Evolutionary conservation across 2,329 filamentous ascomycete species (phyloP).

Genomic region (Phoma sp.): DNA sequence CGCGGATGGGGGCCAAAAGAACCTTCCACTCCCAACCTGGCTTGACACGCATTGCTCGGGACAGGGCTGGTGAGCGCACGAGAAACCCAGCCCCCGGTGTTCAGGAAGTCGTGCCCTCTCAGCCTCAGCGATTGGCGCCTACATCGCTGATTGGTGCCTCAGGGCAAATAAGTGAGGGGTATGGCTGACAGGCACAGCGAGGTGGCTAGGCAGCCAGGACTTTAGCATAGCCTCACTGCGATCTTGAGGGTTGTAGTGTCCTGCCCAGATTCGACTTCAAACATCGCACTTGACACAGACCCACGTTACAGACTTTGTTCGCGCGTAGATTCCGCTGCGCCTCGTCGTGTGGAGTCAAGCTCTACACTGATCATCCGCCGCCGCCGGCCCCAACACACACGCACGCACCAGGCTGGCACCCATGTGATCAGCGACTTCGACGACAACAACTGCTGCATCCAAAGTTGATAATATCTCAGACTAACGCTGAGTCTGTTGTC

Average conservation of each 20-base stretch:
- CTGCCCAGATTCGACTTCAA: slow-evolving; percentile 19
- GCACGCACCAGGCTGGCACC: slow-evolving; percentile 34
- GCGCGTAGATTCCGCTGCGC: slow-evolving; percentile 29
- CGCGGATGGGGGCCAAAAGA: slow-evolving; percentile 8
- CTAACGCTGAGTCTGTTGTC: slow-evolving; percentile 25
- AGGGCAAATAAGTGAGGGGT: slow-evolving; percentile 29
- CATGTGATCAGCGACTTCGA: slow-evolving; percentile 26
- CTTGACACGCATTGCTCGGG: not conserved
- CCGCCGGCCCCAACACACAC: slow-evolving; percentile 18
- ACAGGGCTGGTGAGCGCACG: slow-evolving; percentile 27
- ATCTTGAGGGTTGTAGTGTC: not conserved
- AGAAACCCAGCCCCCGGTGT: slow-evolving; percentile 9
- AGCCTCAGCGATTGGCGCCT: slow-evolving; percentile 27
- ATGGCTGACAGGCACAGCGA: slow-evolving; percentile 18
- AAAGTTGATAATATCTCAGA: not conserved
- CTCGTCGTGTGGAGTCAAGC: slow-evolving; percentile 27
- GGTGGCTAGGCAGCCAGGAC: too few relatives aligned
- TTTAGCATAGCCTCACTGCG: slow-evolving; percentile 35
- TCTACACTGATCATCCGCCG: slow-evolving; percentile 18
- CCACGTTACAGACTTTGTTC: slow-evolving; percentile 23
- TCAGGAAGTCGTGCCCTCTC: slow-evolving; percentile 23
- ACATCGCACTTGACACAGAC: slow-evolving; percentile 27
- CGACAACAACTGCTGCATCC: not conserved
- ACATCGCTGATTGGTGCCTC: slow-evolving; percentile 27
- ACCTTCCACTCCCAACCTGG: too few relatives aligned